Evolutionary conservation across 2,329 filamentous ascomycete genomes (phyloP).

Genomic region (Chrysoporthe puriensis): DNA sequence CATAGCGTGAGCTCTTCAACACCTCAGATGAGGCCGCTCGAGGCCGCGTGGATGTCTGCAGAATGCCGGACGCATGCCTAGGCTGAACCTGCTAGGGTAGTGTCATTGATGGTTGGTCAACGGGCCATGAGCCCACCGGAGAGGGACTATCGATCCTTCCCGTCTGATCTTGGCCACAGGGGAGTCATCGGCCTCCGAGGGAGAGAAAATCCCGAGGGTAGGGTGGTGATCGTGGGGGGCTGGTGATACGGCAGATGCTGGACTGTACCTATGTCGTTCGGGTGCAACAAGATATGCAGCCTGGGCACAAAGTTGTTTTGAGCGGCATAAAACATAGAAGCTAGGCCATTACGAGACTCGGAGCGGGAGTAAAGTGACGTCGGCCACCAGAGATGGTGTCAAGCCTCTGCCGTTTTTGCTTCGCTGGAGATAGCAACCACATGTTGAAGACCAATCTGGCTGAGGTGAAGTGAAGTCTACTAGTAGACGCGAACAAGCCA

Average conservation of each 20-base stretch:
- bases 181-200: not conserved
- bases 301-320: not conserved
- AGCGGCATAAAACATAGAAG: not conserved
- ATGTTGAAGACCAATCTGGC: no score
- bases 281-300: not conserved
- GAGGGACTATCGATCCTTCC: not conserved
- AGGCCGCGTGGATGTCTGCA: not conserved
- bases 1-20: not conserved
- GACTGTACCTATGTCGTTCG: not conserved
- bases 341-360: not conserved
- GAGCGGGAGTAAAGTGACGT: not conserved
- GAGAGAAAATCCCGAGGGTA: not conserved
- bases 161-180: not conserved
- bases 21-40: not conserved
- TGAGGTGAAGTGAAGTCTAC: not conserved
- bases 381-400: not conserved
- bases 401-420: not conserved
- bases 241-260: not conserved
- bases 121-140: not conserved
- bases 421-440: not conserved
- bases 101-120: not conserved
- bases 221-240: not conserved
- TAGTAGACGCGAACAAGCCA: constrained; percentile 1
- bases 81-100: not conserved
- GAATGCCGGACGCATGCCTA: not conserved